Evolutionary conservation across 2,329 filamentous ascomycete genomes (phyloP), one percentile per base, ranked within the genome.

Genomic region (Colletotrichum liriopes): DNA sequence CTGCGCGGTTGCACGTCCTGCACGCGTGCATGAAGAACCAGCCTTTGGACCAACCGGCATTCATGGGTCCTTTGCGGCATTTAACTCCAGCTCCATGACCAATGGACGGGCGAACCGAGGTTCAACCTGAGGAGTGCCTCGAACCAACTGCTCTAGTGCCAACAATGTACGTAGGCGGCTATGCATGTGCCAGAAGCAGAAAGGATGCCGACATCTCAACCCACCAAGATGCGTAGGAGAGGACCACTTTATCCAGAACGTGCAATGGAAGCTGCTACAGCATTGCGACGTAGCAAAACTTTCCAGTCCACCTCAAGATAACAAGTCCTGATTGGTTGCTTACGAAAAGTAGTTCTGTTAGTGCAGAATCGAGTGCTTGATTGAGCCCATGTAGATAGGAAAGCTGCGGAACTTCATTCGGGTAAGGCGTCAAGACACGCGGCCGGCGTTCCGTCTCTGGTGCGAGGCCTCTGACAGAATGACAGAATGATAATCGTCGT

Each of bases 41-140:
- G 16, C n/a, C 18, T 23, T 26, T 20, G 45, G 45, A 18, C 29
- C 55, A 60, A 11, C 47, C 67, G 23, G 62, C 59, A 26, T n/a
- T n/a, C 29, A 60, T 54, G 62, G 55, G 55, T 51, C 63, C 39
- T 37, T 12, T 71, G 67, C 67, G 67, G 67, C 29, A 71, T 71
- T 71, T 67, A 61, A 51, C 59, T 26, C n/a, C 29, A 47, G 39
- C 35, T 20, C 20, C 18, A 11, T n/a, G 39, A 5, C 49, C 65
- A 47, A 41, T 41, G 52, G 58, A 45, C 45, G 23, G 26, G 37
- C 20, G 35, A 62, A 26, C 52, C 63, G 20, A 16, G 29, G 8
- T 26, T 51, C 37, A 32, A 32, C 39, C 23, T 11, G 6, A 51
- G 12, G 32, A 7, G n/a, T 51, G 18, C 12, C 29, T 35, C 41